phyloP scores from a whole-genome alignment of 345 rosid species.

The Trapa bicornis region DNA sequence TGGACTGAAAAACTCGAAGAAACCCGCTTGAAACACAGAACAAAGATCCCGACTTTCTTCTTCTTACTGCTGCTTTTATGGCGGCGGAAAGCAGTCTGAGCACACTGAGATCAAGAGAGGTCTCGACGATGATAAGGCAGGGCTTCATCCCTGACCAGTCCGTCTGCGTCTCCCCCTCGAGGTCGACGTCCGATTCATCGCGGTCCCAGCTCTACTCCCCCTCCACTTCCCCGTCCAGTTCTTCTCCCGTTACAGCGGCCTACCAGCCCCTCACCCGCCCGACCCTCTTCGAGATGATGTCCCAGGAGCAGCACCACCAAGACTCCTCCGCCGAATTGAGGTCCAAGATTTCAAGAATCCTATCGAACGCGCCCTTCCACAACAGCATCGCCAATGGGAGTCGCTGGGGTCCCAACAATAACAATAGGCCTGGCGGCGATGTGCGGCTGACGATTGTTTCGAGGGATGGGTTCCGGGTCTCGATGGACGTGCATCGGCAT shows the following conservation, averaged over 20 bases:
- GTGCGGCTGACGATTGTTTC: conserved; percentile 73
- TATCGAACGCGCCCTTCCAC: conserved; percentile 41
- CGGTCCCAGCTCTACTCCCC: conserved; percentile 2
- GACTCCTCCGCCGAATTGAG: conserved; percentile 36
- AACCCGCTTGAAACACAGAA: neutral
- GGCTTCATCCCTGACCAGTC: conserved; percentile 17
- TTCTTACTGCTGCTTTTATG: neutral
- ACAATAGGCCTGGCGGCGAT: conserved; percentile 36
- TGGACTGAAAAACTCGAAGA: conserved; percentile 1
- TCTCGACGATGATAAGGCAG: conserved; percentile 16
- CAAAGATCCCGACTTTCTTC: neutral
- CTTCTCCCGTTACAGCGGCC: conserved; percentile 1
- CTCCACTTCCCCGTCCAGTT: conserved; percentile 5
- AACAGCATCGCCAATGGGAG: conserved; percentile 3
- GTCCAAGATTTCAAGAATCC: conserved; percentile 43
- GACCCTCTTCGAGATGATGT: conserved; percentile 90
- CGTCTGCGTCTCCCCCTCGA: conserved; percentile 11
- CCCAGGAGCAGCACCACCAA: conserved; percentile 57
- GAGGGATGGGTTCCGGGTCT: conserved; percentile 54
- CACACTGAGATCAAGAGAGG: conserved; percentile 11
- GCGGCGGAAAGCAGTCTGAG: conserved; percentile 5
- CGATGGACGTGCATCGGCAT: conserved; percentile 63
- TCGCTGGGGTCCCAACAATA: conserved; percentile 9
- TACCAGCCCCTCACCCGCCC: conserved; percentile 16
- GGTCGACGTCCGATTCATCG: neutral